Base-by-base conservation (phyloP, 176 grass and related monocot genomes). In the Poa annua region DNA sequence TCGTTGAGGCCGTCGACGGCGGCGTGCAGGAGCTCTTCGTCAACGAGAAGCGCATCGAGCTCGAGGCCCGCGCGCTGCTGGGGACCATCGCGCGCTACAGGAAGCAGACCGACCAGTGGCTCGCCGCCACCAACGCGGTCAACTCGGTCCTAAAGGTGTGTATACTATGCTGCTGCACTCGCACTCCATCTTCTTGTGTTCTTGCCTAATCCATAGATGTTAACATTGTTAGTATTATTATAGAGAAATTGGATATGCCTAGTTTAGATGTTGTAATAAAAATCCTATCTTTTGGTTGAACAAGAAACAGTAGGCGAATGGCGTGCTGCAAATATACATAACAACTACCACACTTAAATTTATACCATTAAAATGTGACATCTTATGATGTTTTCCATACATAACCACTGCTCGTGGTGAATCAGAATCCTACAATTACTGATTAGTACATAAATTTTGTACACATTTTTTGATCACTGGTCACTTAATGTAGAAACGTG, bases 61-160 rank as follows among this genome's bases (percentile, higher is more conserved):
- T 88, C 17, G 94, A 97, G 53, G 91, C 93, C 47, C 89, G 89
- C 63, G 78, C 75, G 38, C 88, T 93, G 85, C 55, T 89, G 19
- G 72, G 78, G 19, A 87, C 85, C 16, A 81, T 92, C 62, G 59
- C 84, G 56, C 75, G 86, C 10, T 92, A 97, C 84, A 97, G 86
- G 86, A 97, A 92, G 68, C 90, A 98, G 82, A 88, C 83, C 0
- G 89, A 96, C 45, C 91, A 87, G 84, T 98, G 96, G 93, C 81
- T 98, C 56, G 83, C 96, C 33, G 82, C 87, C 84, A 88, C 96
- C 74, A 86, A 83, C 54, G 87, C 65, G 44, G 51, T 98, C 49
- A 95, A 95, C 70, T 88, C 95, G 0, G 88, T 89, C 70, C 3
- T 74, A 9, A 74, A 74, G 26, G 71, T 74, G 8, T 51, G 45